Percentiles rank a stretch among this genome's conserved stretches.
Evolutionary conservation across 192 early-diverging fungal genomes (phyloP).

Genomic region (Helicostylum pulchrum): DNA sequence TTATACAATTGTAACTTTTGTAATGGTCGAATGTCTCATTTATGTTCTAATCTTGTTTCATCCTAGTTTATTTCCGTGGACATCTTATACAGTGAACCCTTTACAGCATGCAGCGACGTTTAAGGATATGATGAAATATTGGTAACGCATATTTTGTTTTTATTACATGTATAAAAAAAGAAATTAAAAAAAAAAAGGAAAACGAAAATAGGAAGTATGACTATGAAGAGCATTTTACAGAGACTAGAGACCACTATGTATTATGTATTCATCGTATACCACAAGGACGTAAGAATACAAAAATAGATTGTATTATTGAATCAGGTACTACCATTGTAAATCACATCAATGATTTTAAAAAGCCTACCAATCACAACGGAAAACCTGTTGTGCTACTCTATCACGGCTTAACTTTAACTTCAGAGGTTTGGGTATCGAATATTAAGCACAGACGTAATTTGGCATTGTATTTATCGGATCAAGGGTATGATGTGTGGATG

Average conservation of each 20-base stretch:
- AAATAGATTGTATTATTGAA: too few relatives aligned
- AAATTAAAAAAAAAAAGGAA: slow-evolving; percentile 8
- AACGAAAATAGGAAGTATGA: slow-evolving; percentile 39
- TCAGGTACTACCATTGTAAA: slow-evolving; percentile 21
- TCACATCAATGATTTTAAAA: slow-evolving; percentile 10
- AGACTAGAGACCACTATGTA: slow-evolving; percentile 79
- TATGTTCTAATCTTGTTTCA: not conserved
- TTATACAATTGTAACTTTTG: slow-evolving; percentile 1
- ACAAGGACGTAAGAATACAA: slow-evolving; percentile 18
- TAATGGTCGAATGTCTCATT: not conserved
- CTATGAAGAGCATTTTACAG: slow-evolving; percentile 75
- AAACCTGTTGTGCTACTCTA: slow-evolving; percentile 88
- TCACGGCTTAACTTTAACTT: slow-evolving; percentile 92
- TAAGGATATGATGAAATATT: not conserved
- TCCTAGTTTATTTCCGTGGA: slow-evolving; percentile 2
- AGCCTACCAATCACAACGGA: slow-evolving; percentile 15
- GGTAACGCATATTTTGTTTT: not conserved
- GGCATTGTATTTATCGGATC: slow-evolving; percentile 81
- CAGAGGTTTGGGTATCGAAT: slow-evolving; percentile 89
- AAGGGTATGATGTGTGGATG: slow-evolving; percentile 94
- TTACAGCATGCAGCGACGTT: slow-evolving; percentile 5
- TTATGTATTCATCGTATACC: slow-evolving; percentile 79
- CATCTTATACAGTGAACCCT: slow-evolving; percentile 2
- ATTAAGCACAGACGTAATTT: slow-evolving; percentile 71
- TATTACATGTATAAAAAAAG: not conserved